These are phyloP conservation scores for Acer campestre DNA, from an alignment of 345 rosid genomes.

Conservation along the genomic window DNA sequence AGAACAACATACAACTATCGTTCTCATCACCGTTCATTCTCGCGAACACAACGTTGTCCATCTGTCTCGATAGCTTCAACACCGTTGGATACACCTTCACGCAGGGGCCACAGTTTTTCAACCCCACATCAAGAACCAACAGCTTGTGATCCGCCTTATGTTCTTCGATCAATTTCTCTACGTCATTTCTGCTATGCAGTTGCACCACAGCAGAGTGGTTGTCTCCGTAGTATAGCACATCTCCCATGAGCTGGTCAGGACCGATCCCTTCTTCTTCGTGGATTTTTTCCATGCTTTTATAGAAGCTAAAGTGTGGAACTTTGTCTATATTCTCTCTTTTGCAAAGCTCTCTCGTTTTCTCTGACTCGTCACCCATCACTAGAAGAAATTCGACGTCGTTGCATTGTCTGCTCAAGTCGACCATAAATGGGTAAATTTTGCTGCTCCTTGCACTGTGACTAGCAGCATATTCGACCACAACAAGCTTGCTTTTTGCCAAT, in stretches of 20 bases:
- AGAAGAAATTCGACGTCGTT: slow-evolving; percentile 79
- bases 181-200: slow-evolving; percentile 69
- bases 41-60: slow-evolving; percentile 81
- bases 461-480: slow-evolving; percentile 79
- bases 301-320: slow-evolving; percentile 91
- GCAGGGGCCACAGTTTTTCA: slow-evolving; percentile 91
- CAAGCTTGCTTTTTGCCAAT: slow-evolving; percentile 65
- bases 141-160: slow-evolving; percentile 70
- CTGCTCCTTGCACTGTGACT: slow-evolving; percentile 53
- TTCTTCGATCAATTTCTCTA: slow-evolving; percentile 70
- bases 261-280: slow-evolving; percentile 94
- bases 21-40: slow-evolving; percentile 97
- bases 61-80: slow-evolving; percentile 70
- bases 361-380: slow-evolving; percentile 88
- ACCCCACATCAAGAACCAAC: slow-evolving; percentile 84
- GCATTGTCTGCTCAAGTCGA: slow-evolving; percentile 77
- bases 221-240: slow-evolving; percentile 94
- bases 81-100: slow-evolving; percentile 96
- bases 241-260: slow-evolving; percentile 79
- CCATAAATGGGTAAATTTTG: slow-evolving; percentile 85
- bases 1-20: slow-evolving; percentile 87
- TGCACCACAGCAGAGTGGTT: slow-evolving; percentile 82
- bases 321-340: slow-evolving; percentile 69
- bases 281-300: slow-evolving; percentile 81
- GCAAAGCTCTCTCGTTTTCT: slow-evolving; percentile 71